These are phyloP conservation scores for Flaveria floridana DNA, from an alignment of 140 eudicot species.

Conservation along the genomic window DNA sequence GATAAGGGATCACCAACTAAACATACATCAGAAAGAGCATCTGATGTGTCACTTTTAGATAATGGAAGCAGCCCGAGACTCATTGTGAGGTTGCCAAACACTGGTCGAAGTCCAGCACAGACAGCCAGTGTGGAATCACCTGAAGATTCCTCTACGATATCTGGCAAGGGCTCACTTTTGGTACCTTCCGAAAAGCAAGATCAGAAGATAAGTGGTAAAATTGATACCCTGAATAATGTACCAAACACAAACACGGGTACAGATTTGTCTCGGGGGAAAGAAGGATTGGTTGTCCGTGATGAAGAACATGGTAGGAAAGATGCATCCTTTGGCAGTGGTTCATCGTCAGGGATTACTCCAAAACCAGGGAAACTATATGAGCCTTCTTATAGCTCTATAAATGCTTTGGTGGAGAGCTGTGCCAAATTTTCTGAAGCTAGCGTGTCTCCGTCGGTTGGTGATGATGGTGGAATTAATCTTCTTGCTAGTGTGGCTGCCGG, in stretches of 20 bases:
- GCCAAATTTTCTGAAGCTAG: slow-evolving; percentile 59
- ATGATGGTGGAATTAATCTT: slow-evolving; percentile 53
- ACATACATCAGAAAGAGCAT: slow-evolving; percentile 32
- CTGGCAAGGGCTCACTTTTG: slow-evolving; percentile 44
- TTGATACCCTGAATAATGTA: not conserved
- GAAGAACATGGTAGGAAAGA: slow-evolving; percentile 40
- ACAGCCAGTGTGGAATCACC: slow-evolving; percentile 48
- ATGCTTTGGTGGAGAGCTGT: slow-evolving; percentile 81
- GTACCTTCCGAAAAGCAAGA: slow-evolving; percentile 52
- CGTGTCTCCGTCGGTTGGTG: slow-evolving; percentile 46
- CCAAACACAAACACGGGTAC: slow-evolving; percentile 29
- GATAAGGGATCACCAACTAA: slow-evolving; percentile 43
- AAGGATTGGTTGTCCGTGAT: slow-evolving; percentile 37
- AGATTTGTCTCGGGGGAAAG: slow-evolving; percentile 43
- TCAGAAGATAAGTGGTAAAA: slow-evolving; percentile 20
- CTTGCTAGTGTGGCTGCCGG: slow-evolving; percentile 61
- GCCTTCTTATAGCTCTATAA: slow-evolving; percentile 67
- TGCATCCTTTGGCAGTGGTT: slow-evolving; percentile 30
- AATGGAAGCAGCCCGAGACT: slow-evolving; percentile 56
- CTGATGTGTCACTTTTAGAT: slow-evolving; percentile 37
- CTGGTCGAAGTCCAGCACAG: slow-evolving; percentile 48
- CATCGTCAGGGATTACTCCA: slow-evolving; percentile 32
- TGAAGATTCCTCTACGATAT: slow-evolving; percentile 42
- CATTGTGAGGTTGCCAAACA: slow-evolving; percentile 63
- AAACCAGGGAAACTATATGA: slow-evolving; percentile 39